phyloP scores from a whole-genome alignment of 106 monocot genomes.

The Dioscorea alata region DNA sequence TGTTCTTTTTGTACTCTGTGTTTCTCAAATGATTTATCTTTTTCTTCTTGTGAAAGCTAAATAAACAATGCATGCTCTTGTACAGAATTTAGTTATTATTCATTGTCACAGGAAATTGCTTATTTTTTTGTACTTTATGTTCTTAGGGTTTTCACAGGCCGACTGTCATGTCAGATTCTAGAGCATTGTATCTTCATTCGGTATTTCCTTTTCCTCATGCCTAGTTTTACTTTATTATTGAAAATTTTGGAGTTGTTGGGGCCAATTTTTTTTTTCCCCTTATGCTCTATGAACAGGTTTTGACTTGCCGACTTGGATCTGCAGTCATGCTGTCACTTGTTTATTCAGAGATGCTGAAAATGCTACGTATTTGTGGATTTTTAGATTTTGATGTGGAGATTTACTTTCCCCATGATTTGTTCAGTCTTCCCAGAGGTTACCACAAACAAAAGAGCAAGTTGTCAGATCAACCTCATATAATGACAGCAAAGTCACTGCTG shows the following conservation, averaged over 20 bases:
- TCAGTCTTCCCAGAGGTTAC: slow-evolving; percentile 54
- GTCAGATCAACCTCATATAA: slow-evolving; percentile 50
- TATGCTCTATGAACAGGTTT: slow-evolving; percentile 36
- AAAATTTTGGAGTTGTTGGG: not conserved
- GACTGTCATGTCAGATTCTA: slow-evolving; percentile 24
- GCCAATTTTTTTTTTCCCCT: not conserved
- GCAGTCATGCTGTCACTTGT: slow-evolving; percentile 49
- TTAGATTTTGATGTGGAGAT: slow-evolving; percentile 65
- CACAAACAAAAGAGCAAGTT: slow-evolving; percentile 41
- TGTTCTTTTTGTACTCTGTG: not conserved
- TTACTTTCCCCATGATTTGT: slow-evolving; percentile 39
- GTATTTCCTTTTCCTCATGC: slow-evolving; percentile 15
- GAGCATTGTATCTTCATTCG: slow-evolving; percentile 62
- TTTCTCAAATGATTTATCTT: not conserved
- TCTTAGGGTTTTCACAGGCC: slow-evolving; percentile 49
- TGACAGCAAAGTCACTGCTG: slow-evolving; percentile 46
- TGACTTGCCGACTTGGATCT: slow-evolving; percentile 58
- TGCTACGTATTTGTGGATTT: slow-evolving; percentile 31
- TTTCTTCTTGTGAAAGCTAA: not conserved
- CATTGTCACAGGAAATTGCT: too few relatives aligned
- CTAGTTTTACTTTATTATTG: not conserved
- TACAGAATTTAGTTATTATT: too few relatives aligned
- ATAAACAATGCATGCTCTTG: too few relatives aligned
- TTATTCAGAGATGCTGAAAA: slow-evolving; percentile 65
- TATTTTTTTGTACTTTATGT: not conserved